Conservation (phyloP, 345 rosid genomes). For the Arabidopsis arenosa region DNA sequence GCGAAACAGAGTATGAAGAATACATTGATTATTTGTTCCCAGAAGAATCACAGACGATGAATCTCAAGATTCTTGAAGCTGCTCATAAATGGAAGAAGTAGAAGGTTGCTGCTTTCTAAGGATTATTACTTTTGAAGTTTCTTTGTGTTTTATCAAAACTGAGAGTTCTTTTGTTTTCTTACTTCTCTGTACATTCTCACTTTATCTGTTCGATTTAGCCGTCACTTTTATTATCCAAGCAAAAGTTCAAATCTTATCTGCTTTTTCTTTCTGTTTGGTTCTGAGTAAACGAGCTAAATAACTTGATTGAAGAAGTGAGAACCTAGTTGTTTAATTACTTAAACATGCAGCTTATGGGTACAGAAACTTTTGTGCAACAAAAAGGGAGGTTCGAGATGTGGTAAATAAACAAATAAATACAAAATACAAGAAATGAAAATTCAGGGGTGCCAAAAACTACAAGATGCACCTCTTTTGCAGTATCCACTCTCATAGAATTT, state of each 20-base stretch:
- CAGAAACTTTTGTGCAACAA: conserved; percentile 32
- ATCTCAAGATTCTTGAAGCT: conserved; percentile 74
- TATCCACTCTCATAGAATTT: conserved; percentile 74
- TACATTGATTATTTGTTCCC: conserved; percentile 73
- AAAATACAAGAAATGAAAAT: conserved; percentile 36
- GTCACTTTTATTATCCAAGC: conserved; percentile 3
- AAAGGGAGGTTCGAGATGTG: conserved; percentile 30
- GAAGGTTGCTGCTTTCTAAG: conserved; percentile 45
- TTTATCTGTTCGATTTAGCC: not conserved
- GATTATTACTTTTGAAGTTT: conserved; percentile 45
- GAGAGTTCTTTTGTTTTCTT: not conserved
- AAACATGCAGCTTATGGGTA: conserved; percentile 17
- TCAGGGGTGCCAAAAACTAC: conserved; percentile 80
- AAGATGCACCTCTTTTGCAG: conserved; percentile 82
- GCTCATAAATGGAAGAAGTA: conserved; percentile 77
- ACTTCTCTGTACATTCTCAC: not conserved
- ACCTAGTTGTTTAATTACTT: conserved; percentile 14
- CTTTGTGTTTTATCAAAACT: too few relatives aligned
- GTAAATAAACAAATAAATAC: conserved; percentile 31
- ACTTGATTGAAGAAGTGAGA: not conserved
- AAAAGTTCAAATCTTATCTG: conserved; percentile 1
- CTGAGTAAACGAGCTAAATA: not conserved
- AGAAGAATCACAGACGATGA: conserved; percentile 61
- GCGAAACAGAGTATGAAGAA: conserved; percentile 71
- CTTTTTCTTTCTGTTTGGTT: not conserved